phyloP scores from a whole-genome alignment of 1,139 yeast genomes.

The Pichia sp. region DNA sequence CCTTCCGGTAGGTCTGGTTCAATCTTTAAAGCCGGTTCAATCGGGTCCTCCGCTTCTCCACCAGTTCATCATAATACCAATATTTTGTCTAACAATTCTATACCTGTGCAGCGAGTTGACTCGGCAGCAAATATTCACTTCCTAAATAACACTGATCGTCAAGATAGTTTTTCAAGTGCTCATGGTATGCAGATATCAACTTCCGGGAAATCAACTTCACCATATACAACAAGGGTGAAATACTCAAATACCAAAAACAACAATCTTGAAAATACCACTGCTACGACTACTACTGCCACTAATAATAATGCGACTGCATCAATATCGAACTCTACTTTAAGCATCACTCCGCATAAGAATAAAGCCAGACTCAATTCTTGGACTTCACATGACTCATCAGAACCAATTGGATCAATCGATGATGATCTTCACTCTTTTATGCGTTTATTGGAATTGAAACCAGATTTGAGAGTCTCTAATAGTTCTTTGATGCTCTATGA shows the following conservation, averaged over 20 bases:
- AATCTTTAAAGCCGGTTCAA: constrained; percentile 57
- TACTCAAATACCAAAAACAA: constrained; percentile 22
- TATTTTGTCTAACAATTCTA: constrained; percentile 31
- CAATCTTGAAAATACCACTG: constrained; percentile 20
- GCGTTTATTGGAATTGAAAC: constrained; percentile 65
- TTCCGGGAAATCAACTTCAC: constrained; percentile 45
- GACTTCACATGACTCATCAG: constrained; percentile 20
- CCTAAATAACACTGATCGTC: constrained; percentile 11
- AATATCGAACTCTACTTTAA: no score
- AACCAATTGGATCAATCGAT: constrained; percentile 34
- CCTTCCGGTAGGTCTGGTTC: constrained; percentile 36
- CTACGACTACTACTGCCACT: constrained; percentile 4
- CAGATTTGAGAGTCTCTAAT: constrained; percentile 36
- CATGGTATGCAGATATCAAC: constrained; percentile 14
- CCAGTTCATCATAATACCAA: constrained; percentile 16
- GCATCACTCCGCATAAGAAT: no score
- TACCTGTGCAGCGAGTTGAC: constrained; percentile 37
- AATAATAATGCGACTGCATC: constrained; percentile 8
- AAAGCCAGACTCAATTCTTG: constrained; percentile 18
- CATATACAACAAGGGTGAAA: constrained; percentile 44
- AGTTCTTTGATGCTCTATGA: constrained; percentile 22
- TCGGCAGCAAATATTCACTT: constrained; percentile 41
- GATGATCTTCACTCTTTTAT: constrained; percentile 80
- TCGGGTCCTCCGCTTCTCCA: constrained; percentile 36
- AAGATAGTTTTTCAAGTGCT: constrained; percentile 1